These are phyloP conservation scores for Fraxinus ornus DNA, from an alignment of 305 asterid species.

Conservation along the genomic window DNA sequence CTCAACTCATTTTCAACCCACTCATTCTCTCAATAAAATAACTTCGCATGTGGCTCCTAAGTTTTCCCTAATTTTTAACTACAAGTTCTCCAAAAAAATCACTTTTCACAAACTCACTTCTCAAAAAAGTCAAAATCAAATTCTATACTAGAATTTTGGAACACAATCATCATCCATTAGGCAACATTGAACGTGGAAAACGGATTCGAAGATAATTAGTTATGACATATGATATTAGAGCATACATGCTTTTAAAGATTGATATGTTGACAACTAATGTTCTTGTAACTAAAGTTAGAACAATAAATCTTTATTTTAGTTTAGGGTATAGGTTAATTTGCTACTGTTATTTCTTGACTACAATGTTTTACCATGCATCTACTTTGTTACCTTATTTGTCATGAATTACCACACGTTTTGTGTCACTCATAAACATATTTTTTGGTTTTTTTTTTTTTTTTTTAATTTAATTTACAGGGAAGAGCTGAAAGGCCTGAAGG, in stretches of 20 bases:
- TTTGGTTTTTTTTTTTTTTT: conserved; percentile 5
- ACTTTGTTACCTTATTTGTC: not conserved
- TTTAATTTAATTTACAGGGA: conserved; percentile 54
- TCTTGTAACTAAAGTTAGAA: not conserved
- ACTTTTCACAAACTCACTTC: not conserved
- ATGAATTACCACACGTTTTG: not conserved
- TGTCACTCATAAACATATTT: not conserved
- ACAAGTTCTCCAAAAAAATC: not conserved
- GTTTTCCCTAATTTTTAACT: not conserved
- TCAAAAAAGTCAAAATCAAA: not conserved
- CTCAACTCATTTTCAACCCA: not conserved
- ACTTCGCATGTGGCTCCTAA: not conserved
- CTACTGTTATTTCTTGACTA: not conserved
- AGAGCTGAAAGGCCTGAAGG: conserved; percentile 63
- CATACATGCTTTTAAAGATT: not conserved
- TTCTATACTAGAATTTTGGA: not conserved
- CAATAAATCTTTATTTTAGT: not conserved
- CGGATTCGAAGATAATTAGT: not conserved
- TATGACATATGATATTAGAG: not conserved
- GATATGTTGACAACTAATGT: not conserved
- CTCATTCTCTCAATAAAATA: not conserved
- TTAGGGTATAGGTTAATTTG: not conserved
- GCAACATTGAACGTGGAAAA: not conserved
- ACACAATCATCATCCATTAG: not conserved
- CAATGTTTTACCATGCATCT: not conserved